Evolutionary conservation across 495 filamentous ascomycete species (phyloP), one percentile per base, ranked within the genome.

Genomic region (Penicillium cataractarum): DNA sequence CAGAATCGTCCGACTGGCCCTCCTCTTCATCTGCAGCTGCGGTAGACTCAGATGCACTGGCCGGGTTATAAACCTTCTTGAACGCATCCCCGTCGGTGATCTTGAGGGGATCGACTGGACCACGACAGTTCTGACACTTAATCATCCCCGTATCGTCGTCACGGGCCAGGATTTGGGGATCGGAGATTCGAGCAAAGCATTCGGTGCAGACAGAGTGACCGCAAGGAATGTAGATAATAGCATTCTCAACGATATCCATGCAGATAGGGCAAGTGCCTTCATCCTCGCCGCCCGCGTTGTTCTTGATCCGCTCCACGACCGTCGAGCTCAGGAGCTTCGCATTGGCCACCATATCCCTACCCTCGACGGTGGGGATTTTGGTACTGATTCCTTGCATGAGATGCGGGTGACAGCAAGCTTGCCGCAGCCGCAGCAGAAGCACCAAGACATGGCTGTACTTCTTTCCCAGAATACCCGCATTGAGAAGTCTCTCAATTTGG

Each of bases 371-470:
- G 60, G 74, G 76, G n/a, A 80, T 44, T 57, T 86, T 78, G 24
- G 79, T 68, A 32, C 86, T 87, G 63, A 90, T 87, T 59, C 94
- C 92, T 12, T 80, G 82, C 55, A 96, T 93, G n/a, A 99, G 79
- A 71, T 96, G 91, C 1, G 93, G 93, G 74, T 99, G 95, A 65
- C 92, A 96, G 69, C 91, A 95, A 32, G 90, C 90, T 75, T 99
- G 95, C 51, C 79, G 74, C 33, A 99, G 84, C 15, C 94, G 90
- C 13, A 99, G 82, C 49, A 99, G 83, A 24, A 97, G 82, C 31
- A 96, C 89, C 19, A 97, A 81, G 48, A 97, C 88, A 65, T 90
- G 90, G 6, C 87, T 90, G 70, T 97, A 97, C 63, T 95, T 88
- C 60, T 84, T 87, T 15, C 89, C 90, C 2, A 93, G 81, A 1